Evolutionary conservation across 805 yeast species (phyloP).

Genomic region (Myxozyma neotropica): DNA sequence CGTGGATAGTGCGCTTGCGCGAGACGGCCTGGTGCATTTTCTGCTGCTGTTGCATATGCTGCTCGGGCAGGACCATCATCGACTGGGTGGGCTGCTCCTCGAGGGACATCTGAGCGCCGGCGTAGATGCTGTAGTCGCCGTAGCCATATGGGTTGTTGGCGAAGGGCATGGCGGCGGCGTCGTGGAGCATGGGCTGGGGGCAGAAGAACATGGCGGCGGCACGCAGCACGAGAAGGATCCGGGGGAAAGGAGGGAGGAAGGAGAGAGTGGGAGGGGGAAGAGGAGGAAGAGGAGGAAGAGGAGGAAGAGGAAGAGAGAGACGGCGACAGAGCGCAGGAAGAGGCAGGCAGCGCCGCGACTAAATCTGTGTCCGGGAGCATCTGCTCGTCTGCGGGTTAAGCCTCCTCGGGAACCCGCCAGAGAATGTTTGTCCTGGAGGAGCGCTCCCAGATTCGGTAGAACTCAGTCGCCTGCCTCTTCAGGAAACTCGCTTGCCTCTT

Average conservation of each 20-base stretch:
- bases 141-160: slow-evolving; percentile 6
- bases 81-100: neutral
- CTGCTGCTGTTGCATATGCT: slow-evolving; percentile 4
- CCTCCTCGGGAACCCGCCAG: neutral
- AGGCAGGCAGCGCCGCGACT: neutral
- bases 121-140: slow-evolving; percentile 2
- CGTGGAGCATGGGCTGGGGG: slow-evolving; percentile 2
- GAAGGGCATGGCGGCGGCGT: slow-evolving; percentile 5
- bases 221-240: neutral
- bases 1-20: slow-evolving; percentile 49
- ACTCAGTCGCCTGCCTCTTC: neutral
- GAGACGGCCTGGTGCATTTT: slow-evolving; percentile 36
- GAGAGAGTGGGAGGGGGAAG: neutral
- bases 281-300: neutral
- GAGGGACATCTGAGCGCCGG: neutral
- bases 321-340: neutral
- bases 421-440: neutral
- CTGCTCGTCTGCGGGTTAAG: too few species aligned
- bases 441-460: neutral
- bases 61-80: neutral
- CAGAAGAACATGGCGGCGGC: slow-evolving; percentile 8
- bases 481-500: neutral
- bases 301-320: neutral
- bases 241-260: too few species aligned
- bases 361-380: too few species aligned